These are phyloP conservation scores for Leccinum boreale DNA, from an alignment of 768 basidiomycete genomes.

Conservation along the genomic window DNA sequence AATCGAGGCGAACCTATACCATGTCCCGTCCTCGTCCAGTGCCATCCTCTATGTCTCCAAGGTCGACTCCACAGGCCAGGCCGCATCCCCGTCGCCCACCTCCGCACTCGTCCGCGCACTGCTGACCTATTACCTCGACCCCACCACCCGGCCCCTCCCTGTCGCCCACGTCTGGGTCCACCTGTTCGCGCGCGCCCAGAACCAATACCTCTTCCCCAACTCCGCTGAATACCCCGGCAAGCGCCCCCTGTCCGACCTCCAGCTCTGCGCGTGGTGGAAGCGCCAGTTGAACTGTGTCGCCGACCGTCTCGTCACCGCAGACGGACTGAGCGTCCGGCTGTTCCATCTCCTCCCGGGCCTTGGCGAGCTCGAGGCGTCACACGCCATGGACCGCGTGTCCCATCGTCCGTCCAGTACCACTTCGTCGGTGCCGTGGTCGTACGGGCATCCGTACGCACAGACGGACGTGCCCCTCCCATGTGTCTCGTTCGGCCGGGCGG, in stretches of 20 bases:
- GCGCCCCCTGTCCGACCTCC: slow-evolving; percentile 68
- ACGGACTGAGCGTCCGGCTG: slow-evolving; percentile 24
- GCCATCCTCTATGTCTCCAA: slow-evolving; percentile 89
- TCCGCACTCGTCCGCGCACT: slow-evolving; percentile 64
- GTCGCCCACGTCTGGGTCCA: slow-evolving; percentile 72
- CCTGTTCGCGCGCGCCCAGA: slow-evolving; percentile 86
- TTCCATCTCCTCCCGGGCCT: slow-evolving; percentile 74
- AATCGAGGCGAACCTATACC: slow-evolving; percentile 78
- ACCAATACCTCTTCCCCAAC: slow-evolving; percentile 93
- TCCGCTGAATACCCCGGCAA: slow-evolving; percentile 70
- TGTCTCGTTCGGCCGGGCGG: slow-evolving; percentile 39
- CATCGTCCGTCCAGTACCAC: slow-evolving; percentile 14
- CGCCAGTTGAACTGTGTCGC: slow-evolving; percentile 61
- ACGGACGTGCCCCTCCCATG: slow-evolving; percentile 41
- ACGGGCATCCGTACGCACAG: slow-evolving; percentile 74
- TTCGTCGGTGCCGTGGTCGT: slow-evolving; percentile 50
- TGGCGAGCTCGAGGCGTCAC: slow-evolving; percentile 60
- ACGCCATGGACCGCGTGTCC: slow-evolving; percentile 46
- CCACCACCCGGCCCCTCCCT: slow-evolving; percentile 55
- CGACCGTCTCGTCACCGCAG: slow-evolving; percentile 29
- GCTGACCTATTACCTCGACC: slow-evolving; percentile 60
- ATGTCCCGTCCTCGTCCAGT: slow-evolving; percentile 62
- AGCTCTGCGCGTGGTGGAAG: slow-evolving; percentile 93
- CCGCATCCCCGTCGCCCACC: slow-evolving; percentile 61
- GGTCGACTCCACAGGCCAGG: slow-evolving; percentile 89